A percentile compares a stretch with the other conserved stretches of the same genome.
Conservation (phyloP, 2,329 filamentous ascomycete genomes). For the Bipolaris cookei region DNA sequence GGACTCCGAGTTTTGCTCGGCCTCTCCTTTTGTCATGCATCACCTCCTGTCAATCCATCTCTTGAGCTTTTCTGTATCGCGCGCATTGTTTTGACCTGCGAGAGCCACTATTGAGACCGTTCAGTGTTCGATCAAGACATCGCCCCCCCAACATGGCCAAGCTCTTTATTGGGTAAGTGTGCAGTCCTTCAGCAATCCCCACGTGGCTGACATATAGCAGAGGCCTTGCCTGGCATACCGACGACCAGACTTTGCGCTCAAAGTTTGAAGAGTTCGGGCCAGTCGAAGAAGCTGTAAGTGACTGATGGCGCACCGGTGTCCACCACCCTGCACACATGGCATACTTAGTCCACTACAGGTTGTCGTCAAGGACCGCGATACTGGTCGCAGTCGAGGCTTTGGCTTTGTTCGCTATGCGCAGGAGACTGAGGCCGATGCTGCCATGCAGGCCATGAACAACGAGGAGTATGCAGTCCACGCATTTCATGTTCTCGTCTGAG, state of each 20-base stretch:
- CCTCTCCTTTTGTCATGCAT: conserved; percentile 23
- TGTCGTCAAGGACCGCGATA: conserved; percentile 97
- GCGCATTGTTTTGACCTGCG: conserved; percentile 31
- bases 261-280: conserved; percentile 93
- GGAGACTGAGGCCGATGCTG: conserved; percentile 76
- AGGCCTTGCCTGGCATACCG: conserved; percentile 98
- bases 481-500: neutral
- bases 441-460: conserved; percentile 83
- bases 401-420: conserved; percentile 90
- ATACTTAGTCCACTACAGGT: conserved; percentile 64
- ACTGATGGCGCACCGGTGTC: neutral
- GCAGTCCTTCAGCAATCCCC: neutral
- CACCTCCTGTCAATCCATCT: conserved; percentile 29
- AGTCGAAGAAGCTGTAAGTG: conserved; percentile 93
- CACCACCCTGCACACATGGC: neutral
- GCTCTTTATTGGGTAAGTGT: conserved; percentile 86
- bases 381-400: conserved; percentile 94
- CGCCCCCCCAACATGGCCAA: conserved; percentile 73
- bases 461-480: conserved; percentile 71
- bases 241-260: conserved; percentile 81
- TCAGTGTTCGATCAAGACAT: conserved; percentile 43
- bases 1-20: conserved; percentile 33
- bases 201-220: conserved; percentile 56
- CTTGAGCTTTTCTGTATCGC: conserved; percentile 38
- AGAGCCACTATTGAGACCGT: conserved; percentile 51